Conservation (phyloP, 1,284 basidiomycete species). For the Fomitopsis schrenkii region DNA sequence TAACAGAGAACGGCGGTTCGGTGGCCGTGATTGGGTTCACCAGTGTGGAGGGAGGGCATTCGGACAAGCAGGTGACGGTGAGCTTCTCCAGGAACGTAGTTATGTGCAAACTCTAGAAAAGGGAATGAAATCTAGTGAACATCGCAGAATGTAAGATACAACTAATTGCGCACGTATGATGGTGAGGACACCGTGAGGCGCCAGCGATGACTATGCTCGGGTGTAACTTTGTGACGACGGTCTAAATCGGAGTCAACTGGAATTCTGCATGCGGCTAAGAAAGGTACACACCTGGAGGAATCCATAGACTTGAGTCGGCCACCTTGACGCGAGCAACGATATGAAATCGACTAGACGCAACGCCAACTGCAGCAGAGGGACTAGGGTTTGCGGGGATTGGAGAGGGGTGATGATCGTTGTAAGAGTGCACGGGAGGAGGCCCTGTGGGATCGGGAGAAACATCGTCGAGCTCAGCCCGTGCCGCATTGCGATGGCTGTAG, state of each 20-base stretch:
- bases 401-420: neutral
- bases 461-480: slow-evolving; percentile 33
- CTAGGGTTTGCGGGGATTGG: neutral
- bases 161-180: slow-evolving; percentile 53
- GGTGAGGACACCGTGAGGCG: slow-evolving; percentile 64
- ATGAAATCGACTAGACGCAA: slow-evolving; percentile 55
- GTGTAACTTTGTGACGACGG: slow-evolving; percentile 31
- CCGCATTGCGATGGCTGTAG: slow-evolving; percentile 41
- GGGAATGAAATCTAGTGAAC: neutral
- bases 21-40: slow-evolving; percentile 31
- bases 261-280: neutral
- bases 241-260: slow-evolving; percentile 30
- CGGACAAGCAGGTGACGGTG: slow-evolving; percentile 42
- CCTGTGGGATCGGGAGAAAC: slow-evolving; percentile 7
- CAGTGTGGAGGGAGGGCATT: slow-evolving; percentile 34
- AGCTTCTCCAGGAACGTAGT: slow-evolving; percentile 49
- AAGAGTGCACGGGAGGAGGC: neutral
- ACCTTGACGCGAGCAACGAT: slow-evolving; percentile 58
- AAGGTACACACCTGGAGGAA: slow-evolving; percentile 45
- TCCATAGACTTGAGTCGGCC: slow-evolving; percentile 59
- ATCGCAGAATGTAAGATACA: slow-evolving; percentile 1
- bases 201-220: slow-evolving; percentile 62
- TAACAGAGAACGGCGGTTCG: slow-evolving; percentile 54
- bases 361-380: neutral
- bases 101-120: slow-evolving; percentile 45